phyloP scores from a whole-genome alignment of 345 rosid species.

The Eucalyptus grandis region DNA sequence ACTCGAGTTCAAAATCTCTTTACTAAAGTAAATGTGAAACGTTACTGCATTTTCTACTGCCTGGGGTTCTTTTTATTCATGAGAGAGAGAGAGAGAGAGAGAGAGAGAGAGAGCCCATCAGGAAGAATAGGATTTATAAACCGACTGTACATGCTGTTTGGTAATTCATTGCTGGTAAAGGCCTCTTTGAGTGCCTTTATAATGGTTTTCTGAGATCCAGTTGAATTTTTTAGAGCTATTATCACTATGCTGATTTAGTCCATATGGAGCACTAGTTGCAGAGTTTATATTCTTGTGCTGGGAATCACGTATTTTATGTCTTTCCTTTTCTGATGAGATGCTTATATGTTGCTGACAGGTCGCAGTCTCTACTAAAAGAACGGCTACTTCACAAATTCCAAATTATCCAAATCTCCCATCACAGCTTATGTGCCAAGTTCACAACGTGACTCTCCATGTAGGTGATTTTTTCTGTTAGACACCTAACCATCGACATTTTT shows the following conservation, averaged over 20 bases:
- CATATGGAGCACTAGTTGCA: not conserved
- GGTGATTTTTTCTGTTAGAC: not conserved
- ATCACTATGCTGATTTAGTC: not conserved
- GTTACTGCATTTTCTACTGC: not conserved
- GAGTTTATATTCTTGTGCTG: not conserved
- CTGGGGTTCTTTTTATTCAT: not conserved
- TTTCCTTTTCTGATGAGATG: not conserved
- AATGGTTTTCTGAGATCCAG: not conserved
- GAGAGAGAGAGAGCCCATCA: not conserved
- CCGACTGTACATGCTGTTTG: not conserved
- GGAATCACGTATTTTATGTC: not conserved
- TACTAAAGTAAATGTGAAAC: not conserved
- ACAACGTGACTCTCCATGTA: constrained; percentile 83
- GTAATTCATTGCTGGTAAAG: not conserved
- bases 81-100: too few species aligned
- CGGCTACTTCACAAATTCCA: constrained; percentile 86
- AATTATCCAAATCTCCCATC: constrained; percentile 93
- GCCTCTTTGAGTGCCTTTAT: not conserved
- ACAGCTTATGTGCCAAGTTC: constrained; percentile 97
- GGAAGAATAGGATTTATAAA: not conserved
- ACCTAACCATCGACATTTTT: not conserved
- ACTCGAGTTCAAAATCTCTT: not conserved
- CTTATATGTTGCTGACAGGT: constrained; percentile 28
- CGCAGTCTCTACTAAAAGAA: constrained; percentile 82
- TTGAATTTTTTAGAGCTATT: not conserved